Evolutionary conservation across 805 yeast genomes (phyloP), one percentile per base, ranked within the genome.

Genomic region (Suhomyces emberorum): DNA sequence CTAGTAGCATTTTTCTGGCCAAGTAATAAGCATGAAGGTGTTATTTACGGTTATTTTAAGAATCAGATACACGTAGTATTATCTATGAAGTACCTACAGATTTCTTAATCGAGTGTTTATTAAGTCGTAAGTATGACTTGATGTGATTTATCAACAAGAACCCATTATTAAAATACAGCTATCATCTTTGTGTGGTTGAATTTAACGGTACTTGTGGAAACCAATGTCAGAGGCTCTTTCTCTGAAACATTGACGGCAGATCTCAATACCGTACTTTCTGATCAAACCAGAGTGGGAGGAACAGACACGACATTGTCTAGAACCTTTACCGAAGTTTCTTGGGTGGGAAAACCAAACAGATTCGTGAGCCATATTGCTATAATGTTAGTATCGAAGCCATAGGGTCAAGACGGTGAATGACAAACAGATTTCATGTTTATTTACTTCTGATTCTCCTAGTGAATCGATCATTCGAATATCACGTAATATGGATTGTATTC

Each of bases 291-390:
- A 74, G 89, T 91, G 97, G 75, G 98, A 87, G 64, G 95, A 80
- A 72, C 96, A 88, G 81, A 91, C 89, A 76, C 98, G 93, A 82
- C 98, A 93, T 79, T 87, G 93, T 81, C 99, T 95, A 66, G 98
- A 86, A 79, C 99, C 99, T 87, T 93, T 93, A 77, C 98, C 98
- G 88, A 80, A 91, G 77, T 85, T 89, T 87, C 98, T 88, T 83
- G 99, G 98, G 95, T 93, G 98, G 73, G 98, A 89, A 83, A 76
- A 93, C 99, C 99, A 93, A 83, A 91, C 95, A 88, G 88, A 83
- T 83, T 88, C 96, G 96, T 89, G 98, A 84, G 97, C 96, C 98
- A 89, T 89, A 48, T 76, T 85, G 79, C 74, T 69, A 57, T 37
- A 49, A 33, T 35, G 70, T 66, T 65, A 66, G 71, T 66, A 59